Conservation (phyloP, 2,329 filamentous ascomycete genomes). For the Epichloe hybrida region DNA sequence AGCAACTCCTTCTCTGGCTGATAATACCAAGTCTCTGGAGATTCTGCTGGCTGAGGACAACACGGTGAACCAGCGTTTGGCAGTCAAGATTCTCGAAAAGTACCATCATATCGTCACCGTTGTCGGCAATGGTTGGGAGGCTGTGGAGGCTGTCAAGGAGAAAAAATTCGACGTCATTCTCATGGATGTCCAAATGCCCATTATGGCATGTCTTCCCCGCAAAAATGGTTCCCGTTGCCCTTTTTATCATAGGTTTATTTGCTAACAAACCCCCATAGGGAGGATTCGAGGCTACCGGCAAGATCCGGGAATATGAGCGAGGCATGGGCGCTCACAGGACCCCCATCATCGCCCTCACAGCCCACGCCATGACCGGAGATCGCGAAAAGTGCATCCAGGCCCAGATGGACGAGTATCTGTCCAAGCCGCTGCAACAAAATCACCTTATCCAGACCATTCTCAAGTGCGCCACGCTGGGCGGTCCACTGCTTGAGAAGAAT, state of each 20-base stretch:
- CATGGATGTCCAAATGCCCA: conserved; percentile 99
- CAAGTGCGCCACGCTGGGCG: conserved; percentile 86
- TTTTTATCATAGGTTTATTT: not conserved
- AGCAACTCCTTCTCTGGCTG: conserved; percentile 78
- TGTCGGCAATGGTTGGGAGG: conserved; percentile 87
- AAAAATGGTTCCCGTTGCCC: not conserved
- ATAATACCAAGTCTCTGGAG: conserved; percentile 90
- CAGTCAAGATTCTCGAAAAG: conserved; percentile 94
- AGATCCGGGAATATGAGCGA: conserved; percentile 90
- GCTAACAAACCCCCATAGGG: conserved; percentile 45
- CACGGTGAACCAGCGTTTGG: conserved; percentile 87
- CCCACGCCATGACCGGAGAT: conserved; percentile 97
- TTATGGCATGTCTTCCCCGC: conserved; percentile 51
- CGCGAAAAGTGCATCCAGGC: conserved; percentile 96
- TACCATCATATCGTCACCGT: conserved; percentile 89
- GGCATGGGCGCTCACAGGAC: conserved; percentile 68
- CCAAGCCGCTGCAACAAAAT: conserved; percentile 92
- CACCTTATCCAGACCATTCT: conserved; percentile 96
- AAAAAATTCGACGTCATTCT: conserved; percentile 93
- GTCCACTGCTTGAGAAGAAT: conserved; percentile 67
- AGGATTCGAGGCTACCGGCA: conserved; percentile 91
- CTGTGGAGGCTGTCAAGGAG: conserved; percentile 80
- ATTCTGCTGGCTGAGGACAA: conserved; percentile 95
- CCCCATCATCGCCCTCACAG: conserved; percentile 91
- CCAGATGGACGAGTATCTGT: conserved; percentile 98